phyloP scores from a whole-genome alignment of 345 rosid genomes.

The Anastatica hierochuntica region DNA sequence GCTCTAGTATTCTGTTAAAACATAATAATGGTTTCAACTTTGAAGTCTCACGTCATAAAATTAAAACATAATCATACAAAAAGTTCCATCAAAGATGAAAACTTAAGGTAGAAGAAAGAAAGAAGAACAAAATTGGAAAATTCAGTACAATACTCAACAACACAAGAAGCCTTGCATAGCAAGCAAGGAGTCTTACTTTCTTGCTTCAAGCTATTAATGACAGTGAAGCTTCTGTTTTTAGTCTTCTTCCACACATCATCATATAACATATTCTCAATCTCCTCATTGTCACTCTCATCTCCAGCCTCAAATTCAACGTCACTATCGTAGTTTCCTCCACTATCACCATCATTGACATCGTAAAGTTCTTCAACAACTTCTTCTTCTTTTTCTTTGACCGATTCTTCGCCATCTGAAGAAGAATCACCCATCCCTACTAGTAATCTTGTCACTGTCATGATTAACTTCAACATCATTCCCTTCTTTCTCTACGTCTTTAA shows the following conservation, averaged over 20 bases:
- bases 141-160: slow-evolving; percentile 1
- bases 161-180: slow-evolving; percentile 17
- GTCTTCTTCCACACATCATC: slow-evolving; percentile 40
- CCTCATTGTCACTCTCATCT: slow-evolving; percentile 89
- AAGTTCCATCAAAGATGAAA: neutral
- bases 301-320: slow-evolving; percentile 51
- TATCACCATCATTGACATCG: slow-evolving; percentile 48
- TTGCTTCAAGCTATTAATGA: neutral
- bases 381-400: slow-evolving; percentile 71
- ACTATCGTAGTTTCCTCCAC: slow-evolving; percentile 41
- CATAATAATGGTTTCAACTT: too few relatives aligned
- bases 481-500: slow-evolving; percentile 26
- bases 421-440: slow-evolving; percentile 31
- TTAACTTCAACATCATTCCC: slow-evolving; percentile 17
- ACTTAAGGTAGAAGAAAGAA: neutral
- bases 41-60: too few relatives aligned
- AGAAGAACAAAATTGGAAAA: neutral
- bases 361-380: slow-evolving; percentile 74
- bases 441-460: slow-evolving; percentile 18
- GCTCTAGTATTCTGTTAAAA: too few relatives aligned
- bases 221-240: slow-evolving; percentile 41
- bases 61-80: neutral
- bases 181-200: slow-evolving; percentile 12
- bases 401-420: slow-evolving; percentile 57
- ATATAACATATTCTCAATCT: slow-evolving; percentile 73